Evolutionary conservation across 768 basidiomycete genomes (phyloP), one percentile per base, ranked within the genome.

Genomic region (Fistulinella prunicolor): DNA sequence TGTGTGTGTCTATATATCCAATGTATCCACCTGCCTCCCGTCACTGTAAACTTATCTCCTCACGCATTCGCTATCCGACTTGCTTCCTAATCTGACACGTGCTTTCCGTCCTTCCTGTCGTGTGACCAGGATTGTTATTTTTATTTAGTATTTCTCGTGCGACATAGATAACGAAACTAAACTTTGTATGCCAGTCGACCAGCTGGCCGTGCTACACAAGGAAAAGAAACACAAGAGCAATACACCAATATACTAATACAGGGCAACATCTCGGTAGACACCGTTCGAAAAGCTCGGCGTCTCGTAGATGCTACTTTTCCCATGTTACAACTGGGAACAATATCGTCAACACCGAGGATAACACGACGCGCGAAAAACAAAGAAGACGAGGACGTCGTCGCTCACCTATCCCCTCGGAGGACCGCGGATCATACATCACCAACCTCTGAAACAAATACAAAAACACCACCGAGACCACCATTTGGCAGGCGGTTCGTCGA

Each of bases 381-480:
- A 22, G 28, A 9, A 24, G 35, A 16, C 44, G 6, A 21, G 16
- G 9, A 16, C 1, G 16, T 28, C 12, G 4, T 7, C 6, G 17
- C 16, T 8, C 17, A 36, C 43, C 19, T 50, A 56, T 36, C 6
- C 37, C 54, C 54, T 43, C 54, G 56, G 59, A 51, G 22, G 21
- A 26, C 37, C 32, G 37, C 40, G 36, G 36, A 44, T 48, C 36
- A 13, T 3, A 21, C 26, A 28, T 60, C 23, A 59, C 64, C 64
- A 57, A 14, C 59, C 54, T 46, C 47, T 64, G 53, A 64, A 54
- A 46, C 61, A 68, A 0, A 51, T 30, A 13, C 51, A 55, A 14
- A 54, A 50, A 24, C 55, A 55, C 16, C 40, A 44, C 28, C 40
- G 39, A 14, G 37, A 50, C 55, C 61, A 62, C 59, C 61, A 64